Base-by-base conservation (phyloP, 306 rosid species). In the Prunus mume region DNA sequence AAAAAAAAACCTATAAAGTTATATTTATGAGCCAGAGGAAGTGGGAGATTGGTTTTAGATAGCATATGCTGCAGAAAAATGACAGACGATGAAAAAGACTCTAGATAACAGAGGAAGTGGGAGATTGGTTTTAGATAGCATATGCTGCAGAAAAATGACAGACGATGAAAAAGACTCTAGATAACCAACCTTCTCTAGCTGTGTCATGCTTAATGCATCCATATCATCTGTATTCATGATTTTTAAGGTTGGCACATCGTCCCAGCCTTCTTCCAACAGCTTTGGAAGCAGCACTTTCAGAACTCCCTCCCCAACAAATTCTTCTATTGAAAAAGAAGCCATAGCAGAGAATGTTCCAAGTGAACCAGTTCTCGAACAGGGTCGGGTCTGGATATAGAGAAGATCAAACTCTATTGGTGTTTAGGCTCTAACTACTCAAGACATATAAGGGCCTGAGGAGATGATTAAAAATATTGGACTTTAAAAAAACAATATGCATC, bases 181-280 rank as follows among this genome's bases (percentile, higher is more conserved):
- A 45, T 7, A 45, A 65, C 85, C 50, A 52, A 91, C 98, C 96
- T 91, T 93, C 74, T 89, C 93, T 27, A 80, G 81, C 65, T 66
- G 88, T 52, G 97, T 89, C 96, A 94, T 91, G 77, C 88, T 86
- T 47, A 90, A 58, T 52, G 83, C 91, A 65, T 89, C 83, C 97
- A 89, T 94, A 56, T 94, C 97, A 76, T 90, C 93, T 12, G 86
- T 74, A 70, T 72, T 83, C 96, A 94, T 94, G 49, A 90, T 74
- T 91, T 94, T 94, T 73, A 94, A 79, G 34, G 97, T 94, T 19
- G 98, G 91, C 5, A 90, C 96, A 54, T 94, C 98, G 78, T 91
- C 95, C 98, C 96, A 94, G 43, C 97, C 97, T 86, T 94, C 91
- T 46, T 90, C 95, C 80, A 93, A 60, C 79, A 93, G 71, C 72